Percentiles rank a stretch among this genome's conserved stretches.
Evolutionary conservation across 2,329 filamentous ascomycete species (phyloP).

Genomic region (Colletotrichum siamense): DNA sequence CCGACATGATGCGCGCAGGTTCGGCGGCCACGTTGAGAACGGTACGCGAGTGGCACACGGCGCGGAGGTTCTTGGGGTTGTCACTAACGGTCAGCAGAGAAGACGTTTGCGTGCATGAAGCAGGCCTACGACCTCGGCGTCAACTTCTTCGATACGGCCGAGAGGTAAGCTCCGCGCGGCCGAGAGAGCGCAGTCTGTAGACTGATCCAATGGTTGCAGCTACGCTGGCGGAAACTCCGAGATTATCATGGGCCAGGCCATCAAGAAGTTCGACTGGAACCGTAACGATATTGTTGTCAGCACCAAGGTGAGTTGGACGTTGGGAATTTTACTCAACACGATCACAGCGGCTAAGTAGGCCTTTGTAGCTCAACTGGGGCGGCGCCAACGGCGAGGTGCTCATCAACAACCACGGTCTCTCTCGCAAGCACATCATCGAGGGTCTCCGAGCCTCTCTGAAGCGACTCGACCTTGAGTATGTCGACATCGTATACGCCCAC

Average conservation of each 20-base stretch:
- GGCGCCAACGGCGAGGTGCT: constrained; percentile 63
- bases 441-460: constrained; percentile 62
- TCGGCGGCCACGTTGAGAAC: constrained; percentile 34
- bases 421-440: constrained; percentile 67
- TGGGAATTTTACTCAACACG: neutral
- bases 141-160: constrained; percentile 69
- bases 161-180: constrained; percentile 36
- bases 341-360: neutral
- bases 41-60: constrained; percentile 23
- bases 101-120: constrained; percentile 66
- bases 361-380: constrained; percentile 65
- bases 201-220: constrained; percentile 29
- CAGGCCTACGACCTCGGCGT: constrained; percentile 64
- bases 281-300: constrained; percentile 65
- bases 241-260: constrained; percentile 67
- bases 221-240: constrained; percentile 69
- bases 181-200: neutral
- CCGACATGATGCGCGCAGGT: constrained; percentile 22
- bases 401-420: constrained; percentile 65
- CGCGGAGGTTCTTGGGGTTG: neutral
- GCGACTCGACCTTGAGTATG: constrained; percentile 63
- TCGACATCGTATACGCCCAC: constrained; percentile 75
- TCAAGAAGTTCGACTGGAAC: constrained; percentile 66
- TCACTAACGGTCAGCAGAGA: constrained; percentile 42
- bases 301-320: constrained; percentile 47